Evolutionary conservation across 331 rosid genomes (phyloP), one percentile per base, ranked within the genome.

Genomic region (Prunus yedoensis): DNA sequence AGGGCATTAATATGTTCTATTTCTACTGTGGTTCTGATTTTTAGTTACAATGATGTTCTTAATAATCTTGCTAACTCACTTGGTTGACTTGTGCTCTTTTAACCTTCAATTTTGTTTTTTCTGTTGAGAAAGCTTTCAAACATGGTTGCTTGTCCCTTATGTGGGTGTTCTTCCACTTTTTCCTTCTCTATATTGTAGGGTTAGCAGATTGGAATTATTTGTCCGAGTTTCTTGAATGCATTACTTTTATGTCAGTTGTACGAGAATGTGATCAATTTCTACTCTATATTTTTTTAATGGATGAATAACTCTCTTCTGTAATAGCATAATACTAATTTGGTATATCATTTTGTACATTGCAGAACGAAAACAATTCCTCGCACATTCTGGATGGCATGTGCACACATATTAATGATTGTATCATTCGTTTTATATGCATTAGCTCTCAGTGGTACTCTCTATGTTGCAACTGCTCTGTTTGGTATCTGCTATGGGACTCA

Each of bases 401-500:
- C 97, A 49, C 93, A 90, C 47, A 59, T 88, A 63, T 45, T 88
- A 62, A 91, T 90, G 97, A 70, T 83, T 11, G 0, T 87, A 66
- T 82, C 85, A 23, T 74, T 78, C 76, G 56, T 82, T 60, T 84
- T 89, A 52, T 94, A 77, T 77, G 25, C 92, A 8, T 85, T 86
- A 21, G 85, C 79, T 61, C 77, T 85, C 56, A 45, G 13, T 45
- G 82, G 90, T 60, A 83, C 88, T 50, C 92, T 91, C 35, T 90
- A 87, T 71, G 84, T 70, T 69, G 89, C 98, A 74, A 94, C 98
- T 7, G 94, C 90, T 25, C 46, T 94, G 79, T 85, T 84, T 25
- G 97, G 96, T 8, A 75, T 83, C 77, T 88, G 94, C 83, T 90
- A 69, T 7, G 97, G 91, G 27, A 68, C 83, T 78, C 88, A 87